Evolutionary conservation across 768 basidiomycete species (phyloP).

Genomic region (Floccularia luteovirens): DNA sequence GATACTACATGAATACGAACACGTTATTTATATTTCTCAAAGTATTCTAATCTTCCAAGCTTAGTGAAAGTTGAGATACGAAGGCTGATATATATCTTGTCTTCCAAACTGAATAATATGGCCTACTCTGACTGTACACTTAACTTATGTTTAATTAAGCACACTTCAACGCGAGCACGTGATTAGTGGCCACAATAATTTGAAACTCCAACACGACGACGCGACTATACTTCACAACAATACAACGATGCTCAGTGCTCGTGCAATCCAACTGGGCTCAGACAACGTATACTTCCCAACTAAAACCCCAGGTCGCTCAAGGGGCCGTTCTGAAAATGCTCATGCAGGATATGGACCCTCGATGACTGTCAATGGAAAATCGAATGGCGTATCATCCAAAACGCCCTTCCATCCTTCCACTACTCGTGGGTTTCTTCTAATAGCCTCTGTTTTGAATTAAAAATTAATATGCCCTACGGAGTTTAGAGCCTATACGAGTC

Average conservation of each 20-base stretch:
- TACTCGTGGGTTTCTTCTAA: constrained; percentile 17
- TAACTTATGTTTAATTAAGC: no score
- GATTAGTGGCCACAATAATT: no score
- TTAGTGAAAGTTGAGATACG: no score
- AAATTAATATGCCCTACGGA: neutral
- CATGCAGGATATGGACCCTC: constrained; percentile 30
- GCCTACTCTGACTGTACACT: no score
- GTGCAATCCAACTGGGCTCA: constrained; percentile 21
- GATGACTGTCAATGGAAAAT: constrained; percentile 39
- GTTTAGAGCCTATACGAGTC: constrained; percentile 11
- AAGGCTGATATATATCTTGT: no score
- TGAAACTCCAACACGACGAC: no score
- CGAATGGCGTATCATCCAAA: constrained; percentile 17
- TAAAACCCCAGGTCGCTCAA: constrained; percentile 52
- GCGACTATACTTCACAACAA: no score
- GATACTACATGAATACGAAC: no score
- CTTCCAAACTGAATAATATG: no score
- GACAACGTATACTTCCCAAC: constrained; percentile 22
- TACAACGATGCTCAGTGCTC: constrained; percentile 29
- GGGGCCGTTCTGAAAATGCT: constrained; percentile 42
- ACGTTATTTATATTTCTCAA: no score
- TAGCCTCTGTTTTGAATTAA: neutral
- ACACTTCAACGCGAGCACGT: no score
- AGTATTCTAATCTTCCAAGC: no score
- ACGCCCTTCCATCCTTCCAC: constrained; percentile 28